phyloP scores from a whole-genome alignment of 2,329 filamentous ascomycete species.

The Periconia digitata region DNA sequence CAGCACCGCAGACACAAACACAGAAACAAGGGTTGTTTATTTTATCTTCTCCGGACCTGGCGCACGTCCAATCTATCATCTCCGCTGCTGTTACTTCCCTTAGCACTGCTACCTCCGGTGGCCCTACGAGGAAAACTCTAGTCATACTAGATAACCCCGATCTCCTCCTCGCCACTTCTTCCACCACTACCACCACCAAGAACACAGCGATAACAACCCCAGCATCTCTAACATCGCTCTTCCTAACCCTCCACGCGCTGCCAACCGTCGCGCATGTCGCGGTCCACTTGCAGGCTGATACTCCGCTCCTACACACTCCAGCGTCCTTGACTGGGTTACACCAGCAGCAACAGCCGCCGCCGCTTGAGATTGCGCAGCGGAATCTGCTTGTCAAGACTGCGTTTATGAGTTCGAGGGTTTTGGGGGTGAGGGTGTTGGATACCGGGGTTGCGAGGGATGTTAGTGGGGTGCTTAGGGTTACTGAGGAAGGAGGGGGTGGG shows the following conservation, averaged over 20 bases:
- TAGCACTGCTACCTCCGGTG: slow-evolving; percentile 4
- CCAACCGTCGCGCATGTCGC: slow-evolving; percentile 67
- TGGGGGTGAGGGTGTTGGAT: slow-evolving; percentile 75
- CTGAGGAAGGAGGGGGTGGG: slow-evolving; percentile 45
- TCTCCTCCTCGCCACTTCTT: slow-evolving; percentile 42
- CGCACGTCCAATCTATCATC: slow-evolving; percentile 27
- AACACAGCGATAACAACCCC: slow-evolving; percentile 22
- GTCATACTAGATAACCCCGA: slow-evolving; percentile 51
- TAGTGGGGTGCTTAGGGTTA: slow-evolving; percentile 81
- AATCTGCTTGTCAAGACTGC: slow-evolving; percentile 69
- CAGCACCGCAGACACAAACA: background rate
- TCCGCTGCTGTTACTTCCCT: slow-evolving; percentile 23
- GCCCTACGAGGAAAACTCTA: slow-evolving; percentile 32
- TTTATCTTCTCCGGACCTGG: slow-evolving; percentile 30
- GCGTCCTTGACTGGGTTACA: too few relatives aligned
- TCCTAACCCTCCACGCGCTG: slow-evolving; percentile 30
- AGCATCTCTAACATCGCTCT: slow-evolving; percentile 20
- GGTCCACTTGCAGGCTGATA: slow-evolving; percentile 70
- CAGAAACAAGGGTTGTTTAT: slow-evolving; percentile 15
- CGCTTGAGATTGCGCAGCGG: slow-evolving; percentile 25
- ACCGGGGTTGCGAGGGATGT: slow-evolving; percentile 90
- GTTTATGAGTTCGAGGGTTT: slow-evolving; percentile 72
- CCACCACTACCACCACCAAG: too few relatives aligned
- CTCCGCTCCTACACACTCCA: slow-evolving; percentile 75
- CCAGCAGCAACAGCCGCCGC: too few relatives aligned